A percentile compares a stretch with the other conserved stretches of the same genome.
Evolutionary conservation across 2,329 filamentous ascomycete species (phyloP).

Genomic region (Stagonosporopsis rhizophila): DNA sequence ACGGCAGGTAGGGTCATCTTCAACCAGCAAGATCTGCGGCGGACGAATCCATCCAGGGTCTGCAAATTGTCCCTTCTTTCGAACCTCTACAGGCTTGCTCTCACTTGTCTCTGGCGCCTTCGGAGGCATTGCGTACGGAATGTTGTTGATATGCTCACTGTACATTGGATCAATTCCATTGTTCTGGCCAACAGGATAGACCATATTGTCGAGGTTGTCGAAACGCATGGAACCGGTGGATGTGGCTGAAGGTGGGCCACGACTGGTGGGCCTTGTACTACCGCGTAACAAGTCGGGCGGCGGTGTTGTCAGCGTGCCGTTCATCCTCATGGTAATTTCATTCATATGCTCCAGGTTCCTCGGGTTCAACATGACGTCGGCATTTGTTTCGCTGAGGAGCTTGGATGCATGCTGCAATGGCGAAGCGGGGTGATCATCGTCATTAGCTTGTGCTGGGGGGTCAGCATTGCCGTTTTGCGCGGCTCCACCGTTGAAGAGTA

Average conservation of each 20-base stretch:
- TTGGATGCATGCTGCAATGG: slow-evolving; percentile 73
- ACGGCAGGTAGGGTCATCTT: slow-evolving; percentile 75
- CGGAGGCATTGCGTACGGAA: slow-evolving; percentile 80
- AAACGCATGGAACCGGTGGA: slow-evolving; percentile 62
- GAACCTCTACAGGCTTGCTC: slow-evolving; percentile 57
- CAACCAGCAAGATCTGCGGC: slow-evolving; percentile 87
- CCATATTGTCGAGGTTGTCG: slow-evolving; percentile 71
- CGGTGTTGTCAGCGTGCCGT: slow-evolving; percentile 63
- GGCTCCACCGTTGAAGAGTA: slow-evolving; percentile 45
- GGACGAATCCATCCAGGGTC: slow-evolving; percentile 70
- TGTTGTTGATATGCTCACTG: slow-evolving; percentile 91
- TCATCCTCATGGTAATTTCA: slow-evolving; percentile 63
- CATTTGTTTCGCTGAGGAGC: slow-evolving; percentile 69
- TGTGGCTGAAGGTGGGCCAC: slow-evolving; percentile 55
- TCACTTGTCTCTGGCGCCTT: slow-evolving; percentile 64
- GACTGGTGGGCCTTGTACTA: slow-evolving; percentile 54
- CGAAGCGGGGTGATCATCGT: slow-evolving; percentile 70
- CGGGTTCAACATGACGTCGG: slow-evolving; percentile 69
- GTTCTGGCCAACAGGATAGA: slow-evolving; percentile 89
- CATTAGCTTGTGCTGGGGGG: slow-evolving; percentile 53
- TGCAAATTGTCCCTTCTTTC: slow-evolving; percentile 67
- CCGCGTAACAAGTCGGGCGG: slow-evolving; percentile 62
- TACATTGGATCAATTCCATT: slow-evolving; percentile 96
- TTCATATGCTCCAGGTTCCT: slow-evolving; percentile 71
- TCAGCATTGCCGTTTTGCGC: slow-evolving; percentile 54